Evolutionary conservation across 2,329 filamentous ascomycete genomes (phyloP).

Genomic region (Pyricularia grisea): DNA sequence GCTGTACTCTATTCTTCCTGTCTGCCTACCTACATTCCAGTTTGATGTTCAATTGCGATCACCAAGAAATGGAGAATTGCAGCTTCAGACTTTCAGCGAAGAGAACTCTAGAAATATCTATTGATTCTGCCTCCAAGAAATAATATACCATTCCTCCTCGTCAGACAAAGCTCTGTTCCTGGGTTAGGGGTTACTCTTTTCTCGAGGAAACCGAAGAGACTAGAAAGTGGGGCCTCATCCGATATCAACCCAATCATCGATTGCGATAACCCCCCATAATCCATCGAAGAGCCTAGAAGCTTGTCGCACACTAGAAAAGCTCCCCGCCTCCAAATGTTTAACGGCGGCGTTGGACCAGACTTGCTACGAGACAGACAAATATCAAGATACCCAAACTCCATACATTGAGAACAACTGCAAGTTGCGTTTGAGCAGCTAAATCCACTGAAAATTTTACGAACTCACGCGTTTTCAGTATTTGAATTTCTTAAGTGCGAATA

Average conservation of each 20-base stretch:
- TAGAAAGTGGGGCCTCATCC: neutral
- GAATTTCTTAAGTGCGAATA: neutral
- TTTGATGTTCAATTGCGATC: neutral
- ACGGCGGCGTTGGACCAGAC: neutral
- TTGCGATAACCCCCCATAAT: neutral
- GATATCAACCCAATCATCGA: neutral
- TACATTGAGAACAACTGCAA: neutral
- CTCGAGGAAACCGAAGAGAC: neutral
- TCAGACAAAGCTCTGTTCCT: neutral
- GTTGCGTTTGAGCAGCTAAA: neutral
- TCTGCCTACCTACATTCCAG: no score
- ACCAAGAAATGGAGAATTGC: neutral
- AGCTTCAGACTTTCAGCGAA: neutral
- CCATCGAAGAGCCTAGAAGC: slow-evolving; percentile 17
- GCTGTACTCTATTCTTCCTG: neutral
- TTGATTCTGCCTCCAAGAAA: neutral
- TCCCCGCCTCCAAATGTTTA: slow-evolving; percentile 7
- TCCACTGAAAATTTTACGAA: neutral
- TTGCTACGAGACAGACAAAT: neutral
- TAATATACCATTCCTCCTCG: neutral
- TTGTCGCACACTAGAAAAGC: slow-evolving; percentile 6
- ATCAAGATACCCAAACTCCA: neutral
- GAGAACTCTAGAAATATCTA: neutral
- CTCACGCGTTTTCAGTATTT: neutral
- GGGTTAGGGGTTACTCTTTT: neutral